Conservation (phyloP, 306 rosid species). For the Lathyrus aphaca region DNA sequence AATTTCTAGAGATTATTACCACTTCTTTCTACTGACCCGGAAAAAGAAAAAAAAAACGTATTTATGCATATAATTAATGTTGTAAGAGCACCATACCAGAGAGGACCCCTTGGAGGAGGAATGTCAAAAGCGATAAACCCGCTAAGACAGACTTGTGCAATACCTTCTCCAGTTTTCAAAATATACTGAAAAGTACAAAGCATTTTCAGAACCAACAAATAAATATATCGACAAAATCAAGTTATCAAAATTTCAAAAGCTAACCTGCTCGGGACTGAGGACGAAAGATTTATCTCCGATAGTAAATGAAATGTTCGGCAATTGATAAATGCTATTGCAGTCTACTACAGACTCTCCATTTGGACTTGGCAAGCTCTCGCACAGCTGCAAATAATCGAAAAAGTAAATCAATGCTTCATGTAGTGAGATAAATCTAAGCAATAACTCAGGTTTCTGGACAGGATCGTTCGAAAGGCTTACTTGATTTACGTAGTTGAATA, state of each 20-base stretch:
- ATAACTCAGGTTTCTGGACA: constrained; percentile 16
- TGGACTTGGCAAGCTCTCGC: constrained; percentile 84
- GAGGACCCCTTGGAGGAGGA: constrained; percentile 77
- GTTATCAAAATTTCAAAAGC: constrained; percentile 31
- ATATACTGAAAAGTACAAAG: constrained; percentile 62
- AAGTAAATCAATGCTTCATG: constrained; percentile 10
- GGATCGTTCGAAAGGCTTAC: constrained; percentile 44
- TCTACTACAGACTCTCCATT: constrained; percentile 64
- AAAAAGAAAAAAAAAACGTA: too few species aligned
- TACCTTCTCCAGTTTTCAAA: constrained; percentile 75
- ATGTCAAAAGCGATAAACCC: constrained; percentile 81
- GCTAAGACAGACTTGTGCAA: constrained; percentile 65
- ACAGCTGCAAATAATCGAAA: constrained; percentile 54
- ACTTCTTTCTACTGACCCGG: too few species aligned
- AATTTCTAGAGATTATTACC: too few species aligned
- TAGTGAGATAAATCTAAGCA: neutral
- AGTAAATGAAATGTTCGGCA: constrained; percentile 79
- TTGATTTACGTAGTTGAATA: constrained; percentile 63
- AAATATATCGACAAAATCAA: neutral
- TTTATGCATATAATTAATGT: neutral
- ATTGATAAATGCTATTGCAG: constrained; percentile 57
- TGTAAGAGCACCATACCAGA: constrained; percentile 57
- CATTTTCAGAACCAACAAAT: constrained; percentile 23
- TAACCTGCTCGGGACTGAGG: constrained; percentile 83
- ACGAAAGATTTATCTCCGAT: constrained; percentile 60